Evolutionary conservation across 2,329 filamentous ascomycete species (phyloP), one percentile per base, ranked within the genome.

Genomic region (Bisporella sp.): DNA sequence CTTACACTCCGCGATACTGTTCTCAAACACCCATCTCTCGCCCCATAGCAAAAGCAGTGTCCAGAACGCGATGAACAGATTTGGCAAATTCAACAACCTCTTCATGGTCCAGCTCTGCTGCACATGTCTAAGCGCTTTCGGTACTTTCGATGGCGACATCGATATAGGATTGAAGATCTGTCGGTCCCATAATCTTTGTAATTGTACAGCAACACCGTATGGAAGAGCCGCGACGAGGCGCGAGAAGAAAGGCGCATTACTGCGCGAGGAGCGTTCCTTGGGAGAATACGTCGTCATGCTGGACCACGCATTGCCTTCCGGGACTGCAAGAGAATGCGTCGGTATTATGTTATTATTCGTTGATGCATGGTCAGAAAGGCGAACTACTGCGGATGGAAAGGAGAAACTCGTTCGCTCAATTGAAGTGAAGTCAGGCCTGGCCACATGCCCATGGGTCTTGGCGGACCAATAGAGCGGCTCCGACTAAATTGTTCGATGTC

Each of bases 21-120:
- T 79, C 48, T 78, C 74, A 67, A 95, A 97, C 35, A 85, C 77
- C 68, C 79, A 86, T 52, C 87, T 76, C 72, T 99, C 93, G 1
- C 92, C 90, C 82, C 88, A 93, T 57, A 93, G 80, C 55, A 99
- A 62, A 21, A 87, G 76, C 28, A 88, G 66, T 40, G 90, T 61
- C 92, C 93, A 99, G 43, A 91, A 52, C 9, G 79, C 64, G 13
- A 87, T 80, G 56, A 95, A 66, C 12, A 84, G 66, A 64, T 87
- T 85, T 35, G 82, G 78, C 50, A 89, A 74, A 69, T 75, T 82
- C 45, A 84, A 59, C 31, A 83, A 58, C n/a, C 78, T 73, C 42
- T 71, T 69, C 28, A 71, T 64, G 33, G 71, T 70, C 62, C 82
- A 57, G 59, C 80, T 81, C 60, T 52, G 54, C 45, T 49, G 47